Conservation (phyloP, 192 early-diverging fungal species). For the Coemansia javaensis region DNA sequence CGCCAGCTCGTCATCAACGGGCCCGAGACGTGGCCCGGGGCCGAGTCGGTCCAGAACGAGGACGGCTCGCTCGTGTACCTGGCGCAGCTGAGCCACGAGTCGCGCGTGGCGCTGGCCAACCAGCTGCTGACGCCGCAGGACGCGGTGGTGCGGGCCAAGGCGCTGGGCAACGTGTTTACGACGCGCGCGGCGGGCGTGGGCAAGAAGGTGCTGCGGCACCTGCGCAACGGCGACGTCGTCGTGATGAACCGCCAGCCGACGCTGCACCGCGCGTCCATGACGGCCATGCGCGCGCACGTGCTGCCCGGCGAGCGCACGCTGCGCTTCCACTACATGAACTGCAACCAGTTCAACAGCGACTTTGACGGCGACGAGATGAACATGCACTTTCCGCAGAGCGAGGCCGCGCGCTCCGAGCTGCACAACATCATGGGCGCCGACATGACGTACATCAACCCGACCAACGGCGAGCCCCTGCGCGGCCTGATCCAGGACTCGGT, state of each 20-base stretch:
- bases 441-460: slow-evolving; percentile 94
- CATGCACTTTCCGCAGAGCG: slow-evolving; percentile 99
- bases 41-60: slow-evolving; percentile 90
- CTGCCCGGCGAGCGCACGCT: slow-evolving; percentile 97
- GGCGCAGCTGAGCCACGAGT: slow-evolving; percentile 73
- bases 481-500: slow-evolving; percentile 99
- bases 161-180: slow-evolving; percentile 52
- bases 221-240: slow-evolving; percentile 95
- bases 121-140: slow-evolving; percentile 78
- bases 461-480: slow-evolving; percentile 92
- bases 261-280: slow-evolving; percentile 98
- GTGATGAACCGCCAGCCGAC: slow-evolving; percentile 99
- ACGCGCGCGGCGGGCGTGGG: slow-evolving; percentile 67
- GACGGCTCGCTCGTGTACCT: slow-evolving; percentile 86
- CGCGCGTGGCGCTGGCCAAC: slow-evolving; percentile 92
- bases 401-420: slow-evolving; percentile 93
- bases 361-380: slow-evolving; percentile 99
- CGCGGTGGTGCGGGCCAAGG: slow-evolving; percentile 37
- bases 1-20: slow-evolving; percentile 92
- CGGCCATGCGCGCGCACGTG: slow-evolving; percentile 93
- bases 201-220: slow-evolving; percentile 96
- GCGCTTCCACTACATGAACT: slow-evolving; percentile 98
- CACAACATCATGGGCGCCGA: slow-evolving; percentile 93
- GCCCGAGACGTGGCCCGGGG: slow-evolving; percentile 93
- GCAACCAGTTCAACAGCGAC: slow-evolving; percentile 93